Conservation (phyloP, 2,329 filamentous ascomycete species). For the Aspergillus novoparasiticus region DNA sequence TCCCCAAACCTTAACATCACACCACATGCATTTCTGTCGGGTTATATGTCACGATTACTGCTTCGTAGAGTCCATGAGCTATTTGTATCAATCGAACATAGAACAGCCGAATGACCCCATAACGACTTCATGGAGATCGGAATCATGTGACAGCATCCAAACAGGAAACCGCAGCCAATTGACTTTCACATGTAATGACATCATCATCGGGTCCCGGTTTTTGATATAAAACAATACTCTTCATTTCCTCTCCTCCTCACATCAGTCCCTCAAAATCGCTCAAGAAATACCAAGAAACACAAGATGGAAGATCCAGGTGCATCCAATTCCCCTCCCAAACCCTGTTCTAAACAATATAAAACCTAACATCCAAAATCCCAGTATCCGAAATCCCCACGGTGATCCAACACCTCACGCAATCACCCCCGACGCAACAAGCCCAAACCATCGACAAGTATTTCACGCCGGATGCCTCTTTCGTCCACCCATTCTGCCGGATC, state of each 20-base stretch:
- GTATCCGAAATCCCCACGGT: slow-evolving; percentile 62
- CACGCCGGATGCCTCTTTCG: slow-evolving; percentile 69
- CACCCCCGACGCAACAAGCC: slow-evolving; percentile 66
- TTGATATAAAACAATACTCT: not conserved
- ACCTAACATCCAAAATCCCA: not conserved
- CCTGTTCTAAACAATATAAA: no score
- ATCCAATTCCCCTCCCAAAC: no score
- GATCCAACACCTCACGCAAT: slow-evolving; percentile 69
- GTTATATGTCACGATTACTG: no score
- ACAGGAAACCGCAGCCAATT: not conserved
- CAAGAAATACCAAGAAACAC: not conserved
- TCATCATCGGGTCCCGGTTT: not conserved
- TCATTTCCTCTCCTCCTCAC: not conserved
- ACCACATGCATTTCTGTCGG: no score
- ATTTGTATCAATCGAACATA: no score
- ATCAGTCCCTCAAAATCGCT: not conserved
- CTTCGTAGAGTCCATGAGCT: no score
- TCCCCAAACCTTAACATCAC: no score
- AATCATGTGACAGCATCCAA: not conserved
- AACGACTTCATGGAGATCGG: no score
- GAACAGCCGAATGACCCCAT: no score
- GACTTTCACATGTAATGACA: not conserved
- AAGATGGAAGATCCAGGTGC: not conserved
- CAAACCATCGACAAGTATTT: slow-evolving; percentile 72
- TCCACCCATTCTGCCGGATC: slow-evolving; percentile 77